Evolutionary conservation across 805 yeast genomes (phyloP).

Genomic region (Clavispora phyllophila): DNA sequence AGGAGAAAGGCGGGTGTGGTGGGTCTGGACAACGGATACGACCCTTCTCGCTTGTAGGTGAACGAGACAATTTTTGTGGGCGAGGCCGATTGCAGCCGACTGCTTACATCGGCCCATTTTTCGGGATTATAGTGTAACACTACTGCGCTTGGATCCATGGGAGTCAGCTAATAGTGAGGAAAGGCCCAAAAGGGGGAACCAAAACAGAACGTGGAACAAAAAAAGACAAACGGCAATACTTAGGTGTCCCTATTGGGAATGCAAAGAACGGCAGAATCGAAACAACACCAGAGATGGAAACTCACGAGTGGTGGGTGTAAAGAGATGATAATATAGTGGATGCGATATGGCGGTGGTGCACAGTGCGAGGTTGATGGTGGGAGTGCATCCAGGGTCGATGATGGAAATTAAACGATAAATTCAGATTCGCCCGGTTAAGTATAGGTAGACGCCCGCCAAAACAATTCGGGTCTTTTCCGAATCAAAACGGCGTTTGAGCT

Average conservation of each 20-base stretch:
- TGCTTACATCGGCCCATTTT: constrained; percentile 11
- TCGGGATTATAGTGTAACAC: constrained; percentile 12
- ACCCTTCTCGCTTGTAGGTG: constrained; percentile 1
- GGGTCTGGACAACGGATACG: background rate
- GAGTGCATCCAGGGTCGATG: background rate
- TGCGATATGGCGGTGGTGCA: constrained; percentile 1
- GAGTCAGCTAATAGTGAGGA: background rate
- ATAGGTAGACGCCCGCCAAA: no score
- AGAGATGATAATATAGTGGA: background rate
- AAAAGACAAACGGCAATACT: no score
- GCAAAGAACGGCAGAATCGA: background rate
- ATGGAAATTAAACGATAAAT: background rate
- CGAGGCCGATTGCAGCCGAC: constrained; percentile 1
- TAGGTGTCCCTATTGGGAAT: background rate
- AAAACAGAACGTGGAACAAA: no score
- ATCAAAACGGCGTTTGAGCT: no score
- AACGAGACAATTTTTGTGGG: constrained; percentile 8
- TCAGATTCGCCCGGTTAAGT: no score
- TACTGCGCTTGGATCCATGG: constrained; percentile 10
- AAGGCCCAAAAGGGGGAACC: background rate
- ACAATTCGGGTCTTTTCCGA: no score
- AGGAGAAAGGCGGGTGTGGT: background rate
- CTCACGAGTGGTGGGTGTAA: background rate
- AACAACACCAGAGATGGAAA: background rate
- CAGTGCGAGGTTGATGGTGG: background rate